Evolutionary conservation across 345 rosid species (phyloP).

Genomic region (Corchorus capsularis): DNA sequence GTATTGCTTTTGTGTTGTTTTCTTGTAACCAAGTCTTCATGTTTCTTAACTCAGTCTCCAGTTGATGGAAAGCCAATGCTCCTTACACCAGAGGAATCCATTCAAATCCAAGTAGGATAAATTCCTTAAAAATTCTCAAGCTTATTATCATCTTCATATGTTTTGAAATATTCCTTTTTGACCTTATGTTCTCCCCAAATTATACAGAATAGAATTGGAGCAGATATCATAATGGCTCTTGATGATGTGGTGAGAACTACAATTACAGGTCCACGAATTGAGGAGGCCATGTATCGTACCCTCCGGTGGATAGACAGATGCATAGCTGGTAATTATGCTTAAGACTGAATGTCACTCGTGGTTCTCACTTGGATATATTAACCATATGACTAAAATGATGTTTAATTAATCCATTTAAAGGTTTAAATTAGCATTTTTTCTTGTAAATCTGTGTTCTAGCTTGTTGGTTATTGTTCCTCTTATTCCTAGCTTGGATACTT

Average conservation of each 20-base stretch:
- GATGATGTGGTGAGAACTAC: constrained; percentile 88
- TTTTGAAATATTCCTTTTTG: constrained; percentile 3
- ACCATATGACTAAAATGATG: constrained; percentile 4
- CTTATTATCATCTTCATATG: not conserved
- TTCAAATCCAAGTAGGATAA: constrained; percentile 66
- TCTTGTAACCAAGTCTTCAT: constrained; percentile 26
- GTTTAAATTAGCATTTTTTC: constrained; percentile 17
- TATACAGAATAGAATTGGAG: constrained; percentile 79
- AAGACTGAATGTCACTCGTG: constrained; percentile 3
- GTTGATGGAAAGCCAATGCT: constrained; percentile 86
- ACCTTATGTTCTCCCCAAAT: constrained; percentile 21
- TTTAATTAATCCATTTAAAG: not conserved
- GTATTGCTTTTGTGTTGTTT: not conserved
- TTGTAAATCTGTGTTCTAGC: not conserved
- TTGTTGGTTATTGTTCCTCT: constrained; percentile 11
- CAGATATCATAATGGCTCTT: constrained; percentile 89
- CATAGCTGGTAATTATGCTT: constrained; percentile 47
- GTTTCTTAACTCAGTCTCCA: constrained; percentile 61
- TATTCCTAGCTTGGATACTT: constrained; percentile 8
- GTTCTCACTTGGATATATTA: not conserved
- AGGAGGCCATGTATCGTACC: constrained; percentile 86
- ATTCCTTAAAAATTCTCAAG: not conserved
- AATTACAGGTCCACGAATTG: constrained; percentile 75
- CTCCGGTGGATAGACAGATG: constrained; percentile 91
- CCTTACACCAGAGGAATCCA: constrained; percentile 83